Evolutionary conservation across 495 filamentous ascomycete species (phyloP).

Genomic region (Barbatosphaeria neglecta): DNA sequence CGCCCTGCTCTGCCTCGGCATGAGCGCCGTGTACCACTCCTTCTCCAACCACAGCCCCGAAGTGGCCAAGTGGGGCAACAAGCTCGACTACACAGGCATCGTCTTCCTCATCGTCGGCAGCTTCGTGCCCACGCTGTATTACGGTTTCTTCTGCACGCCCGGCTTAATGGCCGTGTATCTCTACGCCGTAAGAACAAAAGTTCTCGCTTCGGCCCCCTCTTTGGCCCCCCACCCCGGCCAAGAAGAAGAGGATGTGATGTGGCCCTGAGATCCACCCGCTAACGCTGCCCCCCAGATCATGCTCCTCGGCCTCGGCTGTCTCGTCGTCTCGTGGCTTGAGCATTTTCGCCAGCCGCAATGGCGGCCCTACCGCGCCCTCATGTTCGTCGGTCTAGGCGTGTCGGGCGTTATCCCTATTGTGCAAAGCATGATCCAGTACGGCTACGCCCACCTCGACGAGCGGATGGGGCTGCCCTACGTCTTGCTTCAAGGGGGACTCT

Average conservation of each 20-base stretch:
- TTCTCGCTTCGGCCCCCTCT: not conserved
- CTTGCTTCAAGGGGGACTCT: constrained; percentile 62
- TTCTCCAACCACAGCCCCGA: constrained; percentile 28
- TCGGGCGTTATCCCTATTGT: constrained; percentile 67
- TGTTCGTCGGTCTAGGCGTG: constrained; percentile 85
- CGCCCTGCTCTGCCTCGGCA: constrained; percentile 64
- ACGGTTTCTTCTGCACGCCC: constrained; percentile 64
- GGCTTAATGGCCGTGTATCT: constrained; percentile 56
- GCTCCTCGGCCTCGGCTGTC: constrained; percentile 61
- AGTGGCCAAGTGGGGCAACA: constrained; percentile 37
- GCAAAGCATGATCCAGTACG: constrained; percentile 56
- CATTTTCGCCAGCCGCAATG: constrained; percentile 70
- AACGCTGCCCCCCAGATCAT: constrained; percentile 71
- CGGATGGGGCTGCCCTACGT: constrained; percentile 79
- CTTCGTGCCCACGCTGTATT: constrained; percentile 77
- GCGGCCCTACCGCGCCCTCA: constrained; percentile 74
- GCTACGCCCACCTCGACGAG: constrained; percentile 31
- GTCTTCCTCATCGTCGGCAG: constrained; percentile 80
- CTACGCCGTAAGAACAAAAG: constrained; percentile 56
- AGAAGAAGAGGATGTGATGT: constrained; percentile 1
- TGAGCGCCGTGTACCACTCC: constrained; percentile 63
- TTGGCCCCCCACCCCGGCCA: not conserved
- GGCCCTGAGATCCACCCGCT: no score
- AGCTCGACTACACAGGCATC: constrained; percentile 85
- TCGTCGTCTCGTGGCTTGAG: constrained; percentile 62